A percentile compares a stretch with the other conserved stretches of the same genome.
Conservation (phyloP, 176 grass and related monocot genomes). For the Triticum timopheevii region DNA sequence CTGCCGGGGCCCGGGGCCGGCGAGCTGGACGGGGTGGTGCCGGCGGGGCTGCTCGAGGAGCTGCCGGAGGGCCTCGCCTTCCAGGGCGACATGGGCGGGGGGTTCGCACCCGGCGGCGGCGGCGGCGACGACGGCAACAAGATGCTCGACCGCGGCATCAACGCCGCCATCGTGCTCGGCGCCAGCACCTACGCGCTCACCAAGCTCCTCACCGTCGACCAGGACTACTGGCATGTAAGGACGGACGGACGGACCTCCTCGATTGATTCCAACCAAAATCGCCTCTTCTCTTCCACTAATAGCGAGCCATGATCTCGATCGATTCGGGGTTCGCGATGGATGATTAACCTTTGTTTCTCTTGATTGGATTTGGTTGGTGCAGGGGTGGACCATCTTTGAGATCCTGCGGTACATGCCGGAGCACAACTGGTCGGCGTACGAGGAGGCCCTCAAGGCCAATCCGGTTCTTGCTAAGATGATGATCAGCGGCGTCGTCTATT, state of each 20-base stretch:
- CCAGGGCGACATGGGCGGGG: conserved; percentile 40
- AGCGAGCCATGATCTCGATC: neutral
- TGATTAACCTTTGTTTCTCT: neutral
- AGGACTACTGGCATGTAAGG: conserved; percentile 91
- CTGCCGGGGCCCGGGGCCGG: conserved; percentile 19
- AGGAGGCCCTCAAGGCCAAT: conserved; percentile 89
- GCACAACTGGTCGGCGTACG: conserved; percentile 96
- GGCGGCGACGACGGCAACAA: conserved; percentile 23
- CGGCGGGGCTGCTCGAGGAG: conserved; percentile 36
- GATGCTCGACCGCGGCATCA: conserved; percentile 66
- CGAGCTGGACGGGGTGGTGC: neutral
- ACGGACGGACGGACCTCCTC: neutral
- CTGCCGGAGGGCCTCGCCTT: conserved; percentile 44
- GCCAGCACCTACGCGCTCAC: conserved; percentile 90
- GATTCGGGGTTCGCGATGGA: neutral
- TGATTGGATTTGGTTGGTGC: neutral
- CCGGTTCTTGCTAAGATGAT: conserved; percentile 98
- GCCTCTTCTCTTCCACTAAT: neutral
- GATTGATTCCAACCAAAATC: neutral
- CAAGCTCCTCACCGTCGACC: conserved; percentile 91
- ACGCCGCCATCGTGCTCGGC: conserved; percentile 85
- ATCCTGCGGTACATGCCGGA: conserved; percentile 88
- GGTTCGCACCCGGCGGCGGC: conserved; percentile 9
- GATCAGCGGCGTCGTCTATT: conserved; percentile 97
- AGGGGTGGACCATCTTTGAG: conserved; percentile 96